Evolutionary conservation across 495 filamentous ascomycete species (phyloP).

Genomic region (Daldinia childiae): DNA sequence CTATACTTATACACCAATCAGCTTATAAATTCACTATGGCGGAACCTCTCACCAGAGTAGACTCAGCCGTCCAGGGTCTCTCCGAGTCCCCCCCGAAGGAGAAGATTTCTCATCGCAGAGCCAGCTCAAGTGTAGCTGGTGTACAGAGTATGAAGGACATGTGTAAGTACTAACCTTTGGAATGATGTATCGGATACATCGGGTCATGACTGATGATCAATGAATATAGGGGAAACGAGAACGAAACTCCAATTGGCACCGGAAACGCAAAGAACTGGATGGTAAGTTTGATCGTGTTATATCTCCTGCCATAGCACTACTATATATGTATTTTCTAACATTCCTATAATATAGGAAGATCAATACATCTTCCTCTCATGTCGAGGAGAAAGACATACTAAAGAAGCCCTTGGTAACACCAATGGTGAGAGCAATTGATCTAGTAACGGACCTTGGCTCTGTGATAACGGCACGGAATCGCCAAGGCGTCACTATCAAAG

Average conservation of each 20-base stretch:
- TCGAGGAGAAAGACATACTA: constrained; percentile 83
- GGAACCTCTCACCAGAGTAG: constrained; percentile 80
- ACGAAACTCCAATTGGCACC: too few relatives aligned
- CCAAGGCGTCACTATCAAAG: constrained; percentile 91
- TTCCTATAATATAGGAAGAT: constrained; percentile 85
- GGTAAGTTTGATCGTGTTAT: too few relatives aligned
- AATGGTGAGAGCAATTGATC: constrained; percentile 90
- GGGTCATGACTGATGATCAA: too few relatives aligned
- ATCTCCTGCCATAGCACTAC: too few relatives aligned
- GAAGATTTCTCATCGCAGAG: constrained; percentile 62
- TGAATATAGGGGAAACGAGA: too few relatives aligned
- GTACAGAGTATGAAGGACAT: too few relatives aligned
- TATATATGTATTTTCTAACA: too few relatives aligned
- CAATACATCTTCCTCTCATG: constrained; percentile 78
- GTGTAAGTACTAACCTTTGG: too few relatives aligned
- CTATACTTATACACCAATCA: constrained; percentile 14
- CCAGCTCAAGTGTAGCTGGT: constrained; percentile 64
- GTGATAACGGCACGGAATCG: constrained; percentile 85
- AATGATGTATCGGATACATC: too few relatives aligned
- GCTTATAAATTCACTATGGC: constrained; percentile 24
- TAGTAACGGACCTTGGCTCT: constrained; percentile 67
- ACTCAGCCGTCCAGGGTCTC: constrained; percentile 84
- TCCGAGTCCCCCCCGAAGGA: constrained; percentile 72
- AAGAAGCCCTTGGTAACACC: constrained; percentile 82
- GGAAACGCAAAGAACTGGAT: too few relatives aligned